Evolutionary conservation across 257 asterid genomes (phyloP), one percentile per base, ranked within the genome.

Genomic region (Solanum habrochaites): DNA sequence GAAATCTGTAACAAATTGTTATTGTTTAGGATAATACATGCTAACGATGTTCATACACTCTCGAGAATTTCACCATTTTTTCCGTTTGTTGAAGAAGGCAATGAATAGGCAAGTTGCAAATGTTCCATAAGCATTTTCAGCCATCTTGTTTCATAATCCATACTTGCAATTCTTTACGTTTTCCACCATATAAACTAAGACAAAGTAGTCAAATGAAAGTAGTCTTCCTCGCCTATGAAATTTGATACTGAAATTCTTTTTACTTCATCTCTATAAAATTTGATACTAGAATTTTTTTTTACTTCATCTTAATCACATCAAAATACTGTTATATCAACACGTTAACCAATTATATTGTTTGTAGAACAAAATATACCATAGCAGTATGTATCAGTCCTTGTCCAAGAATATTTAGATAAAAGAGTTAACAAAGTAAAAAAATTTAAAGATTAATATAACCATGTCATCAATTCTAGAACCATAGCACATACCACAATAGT

Each of bases 21-120:
- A 23, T 29, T 8, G 75, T 29, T 31, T 3, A 69, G 75, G 40
- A 29, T 29, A 14, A 69, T 69, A 69, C 40, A 29, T 14, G n/a
- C 4, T 14, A 69, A 31, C 32, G 32, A 37, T 8, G 2, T 4
- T 2, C 3, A 29, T 8, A 29, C 20, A 27, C 11, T 37, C 37
- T 25, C 16, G 39, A 67, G 21, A 67, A 66, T 4, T 66, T 66
- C 35, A 67, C 21, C 73, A 27, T 14, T 13, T 67, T 27, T 67
- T 27, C 8, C 3, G 6, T 15, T 15, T 7, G 2, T 29, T 0
- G 0, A 7, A 3, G 5, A 7, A 0, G 5, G 43, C 40, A 31
- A 70, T 1, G 2, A 31, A 3, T 69, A 16, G 75, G 75, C 75
- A 31, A 31, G 75, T 69, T 31, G 39, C 74, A 67, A 67, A 67